These are phyloP conservation scores for Chlorella sp. DNA, from an alignment of 139 green algal genomes.

Conservation along the genomic window DNA sequence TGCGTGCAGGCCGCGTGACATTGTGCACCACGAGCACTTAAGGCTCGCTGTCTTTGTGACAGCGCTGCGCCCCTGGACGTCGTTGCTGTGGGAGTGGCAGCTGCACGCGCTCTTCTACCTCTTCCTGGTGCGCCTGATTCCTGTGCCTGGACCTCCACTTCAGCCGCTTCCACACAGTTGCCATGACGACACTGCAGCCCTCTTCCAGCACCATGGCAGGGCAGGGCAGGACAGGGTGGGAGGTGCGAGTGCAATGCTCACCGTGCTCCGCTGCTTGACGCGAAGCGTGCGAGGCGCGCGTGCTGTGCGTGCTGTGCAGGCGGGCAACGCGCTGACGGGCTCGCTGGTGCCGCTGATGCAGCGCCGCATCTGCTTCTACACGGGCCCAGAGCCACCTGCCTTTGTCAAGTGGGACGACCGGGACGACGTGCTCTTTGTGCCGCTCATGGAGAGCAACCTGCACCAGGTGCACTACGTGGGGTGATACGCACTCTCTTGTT, in stretches of 20 bases:
- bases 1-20: neutral
- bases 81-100: slow-evolving; percentile 11
- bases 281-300: no score
- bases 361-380: slow-evolving; percentile 16
- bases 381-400: slow-evolving; percentile 3
- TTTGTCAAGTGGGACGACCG: slow-evolving; percentile 7
- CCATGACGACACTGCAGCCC: no score
- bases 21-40: slow-evolving; percentile 6
- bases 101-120: slow-evolving; percentile 14
- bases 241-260: no score
- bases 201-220: no score
- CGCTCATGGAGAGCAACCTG: slow-evolving; percentile 8
- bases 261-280: no score
- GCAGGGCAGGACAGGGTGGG: no score
- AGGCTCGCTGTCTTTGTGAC: slow-evolving; percentile 17
- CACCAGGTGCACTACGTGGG: slow-evolving; percentile 8
- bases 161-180: no score
- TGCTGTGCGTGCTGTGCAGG: no score
- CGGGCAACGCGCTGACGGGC: neutral
- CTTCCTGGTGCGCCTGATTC: neutral
- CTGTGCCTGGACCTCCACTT: neutral
- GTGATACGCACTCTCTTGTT: no score
- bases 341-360: neutral
- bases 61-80: slow-evolving; percentile 2
- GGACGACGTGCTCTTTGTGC: slow-evolving; percentile 8